phyloP scores from a whole-genome alignment of 805 yeast genomes.

The Yarrowia bubula region DNA sequence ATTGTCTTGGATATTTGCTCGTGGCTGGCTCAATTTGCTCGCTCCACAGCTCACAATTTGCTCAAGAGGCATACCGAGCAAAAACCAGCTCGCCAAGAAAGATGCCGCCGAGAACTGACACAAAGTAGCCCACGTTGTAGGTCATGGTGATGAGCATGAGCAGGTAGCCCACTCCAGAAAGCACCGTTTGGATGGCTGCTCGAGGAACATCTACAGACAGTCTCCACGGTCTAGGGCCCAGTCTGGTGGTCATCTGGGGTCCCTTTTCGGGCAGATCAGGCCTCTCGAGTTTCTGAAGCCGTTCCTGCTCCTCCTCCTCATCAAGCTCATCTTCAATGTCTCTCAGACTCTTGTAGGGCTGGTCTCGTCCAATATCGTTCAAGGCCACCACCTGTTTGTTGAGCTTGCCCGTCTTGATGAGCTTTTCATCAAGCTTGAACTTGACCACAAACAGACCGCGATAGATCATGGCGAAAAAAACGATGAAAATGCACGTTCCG shows the following conservation, averaged over 20 bases:
- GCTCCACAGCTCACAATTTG: not conserved
- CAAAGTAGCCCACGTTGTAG: slow-evolving; percentile 36
- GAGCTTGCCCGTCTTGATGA: slow-evolving; percentile 26
- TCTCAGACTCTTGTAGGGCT: slow-evolving; percentile 22
- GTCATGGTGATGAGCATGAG: slow-evolving; percentile 38
- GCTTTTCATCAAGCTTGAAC: slow-evolving; percentile 28
- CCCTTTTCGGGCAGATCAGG: not conserved
- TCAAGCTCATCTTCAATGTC: slow-evolving; percentile 29
- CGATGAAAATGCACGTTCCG: slow-evolving; percentile 37
- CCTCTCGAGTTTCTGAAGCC: slow-evolving; percentile 10
- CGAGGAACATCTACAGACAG: slow-evolving; percentile 24
- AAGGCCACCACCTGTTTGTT: slow-evolving; percentile 27
- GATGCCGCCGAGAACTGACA: slow-evolving; percentile 36
- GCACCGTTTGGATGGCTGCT: slow-evolving; percentile 30
- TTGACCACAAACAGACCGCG: slow-evolving; percentile 30
- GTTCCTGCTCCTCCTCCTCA: slow-evolving; percentile 26
- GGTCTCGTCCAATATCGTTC: slow-evolving; percentile 27
- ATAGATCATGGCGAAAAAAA: slow-evolving; percentile 34
- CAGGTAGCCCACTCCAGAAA: slow-evolving; percentile 33
- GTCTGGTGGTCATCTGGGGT: not conserved
- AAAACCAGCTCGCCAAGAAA: slow-evolving; percentile 35
- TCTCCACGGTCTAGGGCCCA: slow-evolving; percentile 25
- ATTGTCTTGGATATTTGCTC: not conserved
- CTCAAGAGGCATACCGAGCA: slow-evolving; percentile 32
- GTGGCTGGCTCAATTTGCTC: not conserved